Conservation (phyloP, 2,329 filamentous ascomycete species). For the Westerdykella ornata region DNA sequence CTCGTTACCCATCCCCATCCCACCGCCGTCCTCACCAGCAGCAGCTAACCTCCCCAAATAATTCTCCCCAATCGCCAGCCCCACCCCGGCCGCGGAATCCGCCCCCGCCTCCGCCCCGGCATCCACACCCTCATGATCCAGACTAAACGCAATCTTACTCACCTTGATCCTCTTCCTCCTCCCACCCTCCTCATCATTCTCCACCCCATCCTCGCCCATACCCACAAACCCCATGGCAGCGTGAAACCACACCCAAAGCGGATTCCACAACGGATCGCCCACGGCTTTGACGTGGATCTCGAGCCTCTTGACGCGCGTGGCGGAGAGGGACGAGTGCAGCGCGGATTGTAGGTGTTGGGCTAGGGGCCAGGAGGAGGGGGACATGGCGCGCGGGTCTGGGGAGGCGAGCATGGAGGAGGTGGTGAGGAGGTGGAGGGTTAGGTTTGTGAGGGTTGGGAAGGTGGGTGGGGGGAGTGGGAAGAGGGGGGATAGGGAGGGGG, state of each 20-base stretch:
- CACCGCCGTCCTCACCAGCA: not conserved
- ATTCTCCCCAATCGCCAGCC: not conserved
- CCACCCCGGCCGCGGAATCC: not conserved
- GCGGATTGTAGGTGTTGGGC: constrained; percentile 20
- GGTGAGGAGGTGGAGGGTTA: constrained; percentile 26
- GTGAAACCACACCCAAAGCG: constrained; percentile 37
- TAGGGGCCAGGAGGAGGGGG: constrained; percentile 25
- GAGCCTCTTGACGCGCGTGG: constrained; percentile 12
- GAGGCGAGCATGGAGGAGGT: constrained; percentile 34
- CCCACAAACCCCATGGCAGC: constrained; percentile 29
- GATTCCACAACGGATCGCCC: constrained; percentile 37
- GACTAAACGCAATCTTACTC: constrained; percentile 28
- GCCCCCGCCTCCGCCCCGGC: not conserved
- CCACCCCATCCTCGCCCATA: constrained; percentile 15
- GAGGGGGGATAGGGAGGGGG: not conserved
- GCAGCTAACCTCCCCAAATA: not conserved
- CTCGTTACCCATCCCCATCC: too few relatives aligned
- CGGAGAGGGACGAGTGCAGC: constrained; percentile 17
- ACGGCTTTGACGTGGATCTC: constrained; percentile 31
- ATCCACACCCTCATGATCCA: constrained; percentile 21
- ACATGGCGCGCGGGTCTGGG: constrained; percentile 32
- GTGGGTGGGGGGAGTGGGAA: constrained; percentile 11
- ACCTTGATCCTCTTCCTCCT: constrained; percentile 21
- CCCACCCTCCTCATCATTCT: constrained; percentile 1
- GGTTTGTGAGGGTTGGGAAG: constrained; percentile 20